These are phyloP conservation scores for Penicillium samsonianum DNA, from an alignment of 495 filamentous ascomycete genomes.

Conservation along the genomic window DNA sequence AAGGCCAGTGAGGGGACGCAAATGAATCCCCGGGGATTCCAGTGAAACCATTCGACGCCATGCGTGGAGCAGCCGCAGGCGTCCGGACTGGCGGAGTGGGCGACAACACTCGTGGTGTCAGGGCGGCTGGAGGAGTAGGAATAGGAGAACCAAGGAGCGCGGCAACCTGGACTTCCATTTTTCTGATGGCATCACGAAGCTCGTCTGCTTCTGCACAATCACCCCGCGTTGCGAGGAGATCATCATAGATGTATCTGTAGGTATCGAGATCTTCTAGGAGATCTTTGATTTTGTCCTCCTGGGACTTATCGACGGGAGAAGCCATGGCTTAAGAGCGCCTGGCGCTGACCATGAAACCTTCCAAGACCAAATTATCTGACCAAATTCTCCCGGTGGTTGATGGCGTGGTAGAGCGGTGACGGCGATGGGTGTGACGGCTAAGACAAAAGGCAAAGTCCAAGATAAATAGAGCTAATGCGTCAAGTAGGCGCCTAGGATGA, in stretches of 20 bases:
- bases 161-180: conserved; percentile 13
- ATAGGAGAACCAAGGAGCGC: conserved; percentile 15
- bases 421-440: background rate
- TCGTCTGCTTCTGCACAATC: conserved; percentile 13
- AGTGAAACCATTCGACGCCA: background rate
- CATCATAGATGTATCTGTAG: conserved; percentile 36
- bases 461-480: background rate
- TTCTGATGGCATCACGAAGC: conserved; percentile 11
- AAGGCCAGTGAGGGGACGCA: conserved; percentile 17
- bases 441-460: background rate
- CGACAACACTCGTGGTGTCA: background rate
- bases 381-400: background rate
- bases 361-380: background rate
- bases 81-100: background rate
- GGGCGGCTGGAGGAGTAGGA: conserved; percentile 2
- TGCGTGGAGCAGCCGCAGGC: background rate
- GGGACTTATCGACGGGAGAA: conserved; percentile 3
- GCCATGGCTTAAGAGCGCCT: conserved; percentile 15
- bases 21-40: background rate
- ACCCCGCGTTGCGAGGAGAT: conserved; percentile 30
- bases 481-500: background rate
- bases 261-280: conserved; percentile 37
- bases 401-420: background rate
- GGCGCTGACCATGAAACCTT: background rate
- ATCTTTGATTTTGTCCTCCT: conserved; percentile 26